Conservation (phyloP, 2,329 filamentous ascomycete species). For the Hirsutella thompsonii region DNA sequence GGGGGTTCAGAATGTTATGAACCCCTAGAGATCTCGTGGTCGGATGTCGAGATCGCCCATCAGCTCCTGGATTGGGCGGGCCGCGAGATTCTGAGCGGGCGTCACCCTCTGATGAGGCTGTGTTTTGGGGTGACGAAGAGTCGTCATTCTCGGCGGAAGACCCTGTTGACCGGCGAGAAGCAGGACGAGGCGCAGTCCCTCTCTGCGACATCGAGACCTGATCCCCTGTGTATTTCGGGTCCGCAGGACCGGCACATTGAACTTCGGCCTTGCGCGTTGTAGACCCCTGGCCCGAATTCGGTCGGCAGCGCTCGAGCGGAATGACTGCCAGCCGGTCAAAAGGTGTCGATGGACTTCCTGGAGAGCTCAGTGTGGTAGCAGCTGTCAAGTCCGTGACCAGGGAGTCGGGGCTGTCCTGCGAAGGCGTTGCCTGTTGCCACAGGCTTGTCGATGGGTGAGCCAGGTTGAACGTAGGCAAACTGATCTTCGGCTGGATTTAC, state of each 20-base stretch:
- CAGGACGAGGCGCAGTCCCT: slow-evolving; percentile 41
- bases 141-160: slow-evolving; percentile 26
- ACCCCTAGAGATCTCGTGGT: slow-evolving; percentile 18
- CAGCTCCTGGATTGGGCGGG: slow-evolving; percentile 10
- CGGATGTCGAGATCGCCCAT: slow-evolving; percentile 12
- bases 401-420: slow-evolving; percentile 18
- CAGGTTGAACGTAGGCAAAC: slow-evolving; percentile 16
- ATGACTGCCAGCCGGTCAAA: slow-evolving; percentile 14
- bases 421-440: slow-evolving; percentile 20
- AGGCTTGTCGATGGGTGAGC: slow-evolving; percentile 18
- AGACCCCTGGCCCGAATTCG: slow-evolving; percentile 9
- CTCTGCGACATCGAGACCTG: slow-evolving; percentile 53
- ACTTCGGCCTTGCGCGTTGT: slow-evolving; percentile 14
- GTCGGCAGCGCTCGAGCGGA: slow-evolving; percentile 10
- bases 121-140: slow-evolving; percentile 11
- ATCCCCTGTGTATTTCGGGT: slow-evolving; percentile 39
- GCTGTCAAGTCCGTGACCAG: slow-evolving; percentile 18
- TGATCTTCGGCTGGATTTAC: slow-evolving; percentile 18
- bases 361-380: slow-evolving; percentile 19
- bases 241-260: slow-evolving; percentile 46
- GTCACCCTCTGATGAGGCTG: slow-evolving; percentile 9
- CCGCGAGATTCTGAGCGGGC: slow-evolving; percentile 9
- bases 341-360: slow-evolving; percentile 21
- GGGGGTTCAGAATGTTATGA: slow-evolving; percentile 24
- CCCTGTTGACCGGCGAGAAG: slow-evolving; percentile 35